These are phyloP conservation scores for Phytophthora pistaciae DNA, from an alignment of 352 stramenopile species.

Conservation along the genomic window DNA sequence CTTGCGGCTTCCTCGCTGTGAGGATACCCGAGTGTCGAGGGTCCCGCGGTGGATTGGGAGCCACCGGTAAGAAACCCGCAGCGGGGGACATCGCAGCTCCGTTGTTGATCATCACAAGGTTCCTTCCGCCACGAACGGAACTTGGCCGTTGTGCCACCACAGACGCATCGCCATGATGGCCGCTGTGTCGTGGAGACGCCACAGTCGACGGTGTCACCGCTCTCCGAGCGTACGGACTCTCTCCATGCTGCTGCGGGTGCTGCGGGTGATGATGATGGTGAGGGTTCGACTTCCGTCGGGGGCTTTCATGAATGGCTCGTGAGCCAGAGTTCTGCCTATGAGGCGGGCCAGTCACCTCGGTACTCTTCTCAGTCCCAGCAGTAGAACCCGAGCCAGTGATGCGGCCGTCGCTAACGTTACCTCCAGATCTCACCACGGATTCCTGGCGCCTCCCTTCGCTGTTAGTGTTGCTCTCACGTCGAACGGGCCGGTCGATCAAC, in stretches of 20 bases:
- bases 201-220: constrained; percentile 17
- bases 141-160: constrained; percentile 37
- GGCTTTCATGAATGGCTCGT: constrained; percentile 13
- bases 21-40: constrained; percentile 28
- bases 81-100: constrained; percentile 18
- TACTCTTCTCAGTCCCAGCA: constrained; percentile 10
- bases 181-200: constrained; percentile 8
- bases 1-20: constrained; percentile 20
- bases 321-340: constrained; percentile 16
- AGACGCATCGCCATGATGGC: constrained; percentile 1
- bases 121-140: constrained; percentile 57
- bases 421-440: constrained; percentile 14
- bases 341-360: constrained; percentile 6
- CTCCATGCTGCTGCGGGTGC: constrained; percentile 22
- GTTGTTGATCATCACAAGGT: constrained; percentile 54
- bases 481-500: constrained; percentile 5
- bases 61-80: constrained; percentile 24
- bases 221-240: constrained; percentile 22
- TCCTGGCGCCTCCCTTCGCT: constrained; percentile 26
- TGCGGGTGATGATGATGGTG: constrained; percentile 15
- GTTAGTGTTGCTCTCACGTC: constrained; percentile 12
- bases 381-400: constrained; percentile 7
- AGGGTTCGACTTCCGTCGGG: constrained; percentile 19
- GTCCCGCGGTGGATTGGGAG: constrained; percentile 31
- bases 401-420: constrained; percentile 7